Evolutionary conservation across 2,329 filamentous ascomycete species (phyloP), one percentile per base, ranked within the genome.

Genomic region (Hymenoscyphus repandus): DNA sequence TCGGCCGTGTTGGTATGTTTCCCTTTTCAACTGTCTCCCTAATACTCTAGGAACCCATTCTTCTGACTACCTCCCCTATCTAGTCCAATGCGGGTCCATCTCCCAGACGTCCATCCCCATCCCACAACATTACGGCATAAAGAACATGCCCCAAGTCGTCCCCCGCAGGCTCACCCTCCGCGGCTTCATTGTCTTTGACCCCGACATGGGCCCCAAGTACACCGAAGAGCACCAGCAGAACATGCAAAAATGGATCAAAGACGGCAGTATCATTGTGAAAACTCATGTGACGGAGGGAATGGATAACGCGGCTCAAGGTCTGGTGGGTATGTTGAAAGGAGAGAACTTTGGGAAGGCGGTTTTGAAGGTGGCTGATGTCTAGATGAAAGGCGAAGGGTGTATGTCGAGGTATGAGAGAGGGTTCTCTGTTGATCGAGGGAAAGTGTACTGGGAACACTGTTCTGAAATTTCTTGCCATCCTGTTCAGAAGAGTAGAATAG

Each of bases 301-400:
- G 54, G 85, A 88, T 53, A 80, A 84, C 59, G 77, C 78, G 7
- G 70, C 76, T 17, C 76, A 85, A 34, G 85, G 81, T 1, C 73
- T 88, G 54, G 65, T 87, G 45, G 82, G 81, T 12, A 79, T 88
- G 71, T 73, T 88, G 57, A 69, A 76, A 56, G 85, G 85, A 15
- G 76, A 82, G 67, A 88, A 88, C 68, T 82, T 85, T 66, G 85
- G 85, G 41, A 88, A 88, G 73, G 82, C 83, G 18, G 74, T 87
- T 11, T 63, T 87, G 65, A 80, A 60, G 51, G 46, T 61, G 15
- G 27, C 9, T 13, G 22, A 45, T 5, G 18, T n/a, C 6, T 18
- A 44, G 41, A 5, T 36, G 32, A 20, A 18, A 7, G 34, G 30
- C 10, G 9, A 17, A 17, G 7, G 3, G 12, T 18, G 9, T 12